Base-by-base conservation (phyloP, 1,139 yeast genomes). In the Diutina catenulata region DNA sequence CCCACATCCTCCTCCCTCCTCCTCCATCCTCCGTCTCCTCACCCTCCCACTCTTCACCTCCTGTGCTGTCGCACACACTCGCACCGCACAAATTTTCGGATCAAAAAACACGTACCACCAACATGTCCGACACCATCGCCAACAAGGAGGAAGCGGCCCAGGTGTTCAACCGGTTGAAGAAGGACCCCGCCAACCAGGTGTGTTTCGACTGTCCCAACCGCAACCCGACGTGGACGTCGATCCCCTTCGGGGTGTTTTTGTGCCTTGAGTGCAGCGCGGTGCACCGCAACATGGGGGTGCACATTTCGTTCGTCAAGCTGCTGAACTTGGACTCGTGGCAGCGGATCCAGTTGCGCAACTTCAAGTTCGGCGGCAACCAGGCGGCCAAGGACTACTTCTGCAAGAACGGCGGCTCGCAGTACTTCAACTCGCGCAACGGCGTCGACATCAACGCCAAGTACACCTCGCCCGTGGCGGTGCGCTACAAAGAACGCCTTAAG, bases 251-350 rank as follows among this genome's bases (percentile, higher is more conserved):
- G 5, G 59, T 68, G 42, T 55, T 67, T 47, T 56, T 68, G 37
- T 68, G 74, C 51, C 55, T 68, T 44, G 72, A 68, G 47, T 68
- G 74, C 48, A 64, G 70, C 8, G 67, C 73, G 2, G 70, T 65
- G 15, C 74, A 68, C 51, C 56, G 74, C 47, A 67, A 68, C 50
- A 51, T 67, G 50, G 74, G 74, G 5, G 73, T 67, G 21, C 74
- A 68, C 45, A 63, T 68, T 43, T 57, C 72, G 36, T 68, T 68
- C 49, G 97, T 91, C 37, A 84, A 88, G 55, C 84, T 95, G 27
- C 78, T 94, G 33, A 86, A 84, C 45, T 70, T 91, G 69, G 98
- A 91, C 59, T 62, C 70, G 41, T 91, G 97, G 95, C 83, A 88
- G 40, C 71, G 87, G 45, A 78, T 77, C 48, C 95, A 91, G 57